phyloP scores from a whole-genome alignment of 2,329 filamentous ascomycete genomes.

The Epichloe elymi region DNA sequence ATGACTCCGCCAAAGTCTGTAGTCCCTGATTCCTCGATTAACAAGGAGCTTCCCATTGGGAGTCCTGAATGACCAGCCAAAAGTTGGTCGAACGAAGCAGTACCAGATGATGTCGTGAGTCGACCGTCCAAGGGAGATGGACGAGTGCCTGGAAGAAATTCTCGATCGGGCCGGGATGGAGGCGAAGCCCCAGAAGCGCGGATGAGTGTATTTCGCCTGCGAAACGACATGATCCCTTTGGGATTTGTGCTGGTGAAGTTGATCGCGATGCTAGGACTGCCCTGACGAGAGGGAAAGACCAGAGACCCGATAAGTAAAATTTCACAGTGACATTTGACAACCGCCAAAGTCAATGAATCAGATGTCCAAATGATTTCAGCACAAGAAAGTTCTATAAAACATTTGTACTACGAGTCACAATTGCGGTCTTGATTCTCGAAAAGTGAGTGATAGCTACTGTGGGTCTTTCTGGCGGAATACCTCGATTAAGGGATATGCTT shows the following conservation, averaged over 20 bases:
- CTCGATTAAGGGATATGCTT: conserved; percentile 13
- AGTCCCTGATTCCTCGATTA: conserved; percentile 81
- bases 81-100: conserved; percentile 69
- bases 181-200: conserved; percentile 16
- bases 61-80: conserved; percentile 80
- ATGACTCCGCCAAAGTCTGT: conserved; percentile 86
- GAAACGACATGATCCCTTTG: conserved; percentile 36
- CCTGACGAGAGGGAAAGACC: background rate
- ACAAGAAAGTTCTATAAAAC: too few relatives aligned
- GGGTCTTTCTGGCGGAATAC: conserved; percentile 7
- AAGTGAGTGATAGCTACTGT: background rate
- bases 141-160: conserved; percentile 42
- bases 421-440: background rate
- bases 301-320: background rate
- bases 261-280: background rate
- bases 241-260: background rate
- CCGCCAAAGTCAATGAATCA: too few relatives aligned
- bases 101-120: conserved; percentile 81
- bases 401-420: too few relatives aligned
- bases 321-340: too few relatives aligned
- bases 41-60: conserved; percentile 63
- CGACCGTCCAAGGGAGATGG: conserved; percentile 84
- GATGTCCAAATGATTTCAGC: too few relatives aligned
- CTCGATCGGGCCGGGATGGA: conserved; percentile 19
- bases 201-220: conserved; percentile 43